Percentiles rank a stretch among this genome's conserved stretches.
phyloP scores from a whole-genome alignment of 2,329 filamentous ascomycete species.

The Canariomyces notabilis region DNA sequence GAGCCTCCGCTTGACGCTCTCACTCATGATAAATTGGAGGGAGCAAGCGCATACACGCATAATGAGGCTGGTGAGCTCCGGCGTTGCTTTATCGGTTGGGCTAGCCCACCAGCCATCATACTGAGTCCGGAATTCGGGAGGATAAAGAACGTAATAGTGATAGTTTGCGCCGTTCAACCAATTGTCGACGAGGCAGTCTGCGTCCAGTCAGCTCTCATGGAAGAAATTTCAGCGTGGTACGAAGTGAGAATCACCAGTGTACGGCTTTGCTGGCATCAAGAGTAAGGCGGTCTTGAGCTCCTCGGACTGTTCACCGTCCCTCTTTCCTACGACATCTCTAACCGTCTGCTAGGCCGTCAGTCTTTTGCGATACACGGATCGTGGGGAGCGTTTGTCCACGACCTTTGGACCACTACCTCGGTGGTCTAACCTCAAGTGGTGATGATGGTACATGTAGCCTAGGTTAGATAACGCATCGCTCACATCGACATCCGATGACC shows the following conservation, averaged over 20 bases:
- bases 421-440: conserved; percentile 23
- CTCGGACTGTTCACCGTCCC: conserved; percentile 19
- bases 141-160: conserved; percentile 43
- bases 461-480: conserved; percentile 21
- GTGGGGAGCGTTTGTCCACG: neutral
- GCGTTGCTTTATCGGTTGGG: conserved; percentile 32
- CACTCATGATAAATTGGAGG: conserved; percentile 36
- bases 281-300: conserved; percentile 32
- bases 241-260: conserved; percentile 28
- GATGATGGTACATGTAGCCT: conserved; percentile 24
- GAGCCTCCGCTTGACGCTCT: conserved; percentile 34
- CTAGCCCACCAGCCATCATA: conserved; percentile 43
- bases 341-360: conserved; percentile 9
- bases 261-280: conserved; percentile 34
- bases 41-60: conserved; percentile 43
- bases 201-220: conserved; percentile 9
- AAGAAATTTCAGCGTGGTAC: neutral
- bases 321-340: conserved; percentile 15
- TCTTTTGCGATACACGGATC: neutral
- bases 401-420: conserved; percentile 20
- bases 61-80: conserved; percentile 43
- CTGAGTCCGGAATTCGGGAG: conserved; percentile 38
- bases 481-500: conserved; percentile 16
- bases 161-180: conserved; percentile 42
- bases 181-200: conserved; percentile 43